Conservation (phyloP, 352 stramenopile genomes). For the Phytophthora ohioensis region DNA sequence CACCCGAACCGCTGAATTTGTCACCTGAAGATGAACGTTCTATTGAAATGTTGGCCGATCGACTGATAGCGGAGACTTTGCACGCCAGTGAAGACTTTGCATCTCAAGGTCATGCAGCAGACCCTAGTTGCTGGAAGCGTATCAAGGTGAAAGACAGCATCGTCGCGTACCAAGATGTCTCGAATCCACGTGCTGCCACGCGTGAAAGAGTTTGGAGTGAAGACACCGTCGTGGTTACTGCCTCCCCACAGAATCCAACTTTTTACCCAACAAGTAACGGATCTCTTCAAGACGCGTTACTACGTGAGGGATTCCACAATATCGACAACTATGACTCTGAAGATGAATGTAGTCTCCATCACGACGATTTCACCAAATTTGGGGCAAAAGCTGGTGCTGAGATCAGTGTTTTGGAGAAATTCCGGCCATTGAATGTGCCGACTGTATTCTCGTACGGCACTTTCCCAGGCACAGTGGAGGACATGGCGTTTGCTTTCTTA, state of each 20-base stretch:
- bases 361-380: slow-evolving; percentile 41
- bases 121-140: slow-evolving; percentile 55
- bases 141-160: slow-evolving; percentile 59
- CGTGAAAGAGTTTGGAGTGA: slow-evolving; percentile 48
- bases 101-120: slow-evolving; percentile 37
- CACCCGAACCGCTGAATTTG: slow-evolving; percentile 32
- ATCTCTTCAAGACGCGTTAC: slow-evolving; percentile 25
- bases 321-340: slow-evolving; percentile 36
- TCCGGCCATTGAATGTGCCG: slow-evolving; percentile 43
- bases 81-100: slow-evolving; percentile 58
- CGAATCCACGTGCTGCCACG: neutral
- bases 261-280: slow-evolving; percentile 31
- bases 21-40: slow-evolving; percentile 53
- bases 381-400: slow-evolving; percentile 37
- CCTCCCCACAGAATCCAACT: slow-evolving; percentile 36
- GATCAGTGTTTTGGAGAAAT: slow-evolving; percentile 40
- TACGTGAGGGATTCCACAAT: slow-evolving; percentile 7
- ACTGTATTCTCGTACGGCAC: slow-evolving; percentile 40
- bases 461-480: slow-evolving; percentile 52
- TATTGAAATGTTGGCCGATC: slow-evolving; percentile 53
- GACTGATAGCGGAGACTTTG: slow-evolving; percentile 63
- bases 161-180: slow-evolving; percentile 55
- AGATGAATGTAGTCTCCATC: slow-evolving; percentile 28
- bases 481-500: slow-evolving; percentile 50
- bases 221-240: slow-evolving; percentile 42